Base-by-base conservation (phyloP, 2,329 filamentous ascomycete species). In the Botrytis hyacinthi region DNA sequence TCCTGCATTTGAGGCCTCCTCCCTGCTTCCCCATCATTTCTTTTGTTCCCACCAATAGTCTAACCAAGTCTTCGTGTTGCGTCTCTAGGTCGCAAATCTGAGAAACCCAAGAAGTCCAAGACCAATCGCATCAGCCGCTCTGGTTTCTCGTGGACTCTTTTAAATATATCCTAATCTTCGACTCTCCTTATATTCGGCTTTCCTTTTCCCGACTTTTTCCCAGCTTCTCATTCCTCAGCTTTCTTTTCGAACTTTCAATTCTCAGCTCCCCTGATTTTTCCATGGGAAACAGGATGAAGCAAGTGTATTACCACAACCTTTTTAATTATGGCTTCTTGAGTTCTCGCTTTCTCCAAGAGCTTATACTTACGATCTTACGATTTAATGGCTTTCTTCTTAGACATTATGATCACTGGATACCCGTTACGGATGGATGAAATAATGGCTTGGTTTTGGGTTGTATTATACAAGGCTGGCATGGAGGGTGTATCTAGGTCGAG, bases 51-150 rank as follows among this genome's bases (percentile, higher is more conserved):
- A n/a, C 37, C 22, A 69, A 7, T 51, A 7, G 29, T 73, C 71
- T 73, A 73, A 73, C 54, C 44, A 26, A 42, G 10, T 37, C 40
- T 14, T 40, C 35, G 71, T 69, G 71, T 73, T 61, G 63, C 51
- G 42, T 32, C 32, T 73, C 32, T 73, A 73, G 71, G 71, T 69
- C 61, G 57, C 35, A 69, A 69, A 57, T 69, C 48, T 22, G 66
- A 69, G 18, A 69, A 59, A 6, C 18, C 37, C 37, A 69, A 69
- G 40, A 67, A 71, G 32, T 26, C 63, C 32, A 73, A 48, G 42
- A 69, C 26, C 16, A 65, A 61, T n/a, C 71, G 71, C 7, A 37
- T 59, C 18, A 73, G 63, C 29, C 71, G 63, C 63, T 69, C 71
- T 12, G 63, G 71, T 14, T 69, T 73, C 18, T 40, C 63, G 32